These are phyloP conservation scores for Aspergillus fumigatus DNA, from an alignment of 2,329 filamentous ascomycete species.

Conservation along the genomic window DNA sequence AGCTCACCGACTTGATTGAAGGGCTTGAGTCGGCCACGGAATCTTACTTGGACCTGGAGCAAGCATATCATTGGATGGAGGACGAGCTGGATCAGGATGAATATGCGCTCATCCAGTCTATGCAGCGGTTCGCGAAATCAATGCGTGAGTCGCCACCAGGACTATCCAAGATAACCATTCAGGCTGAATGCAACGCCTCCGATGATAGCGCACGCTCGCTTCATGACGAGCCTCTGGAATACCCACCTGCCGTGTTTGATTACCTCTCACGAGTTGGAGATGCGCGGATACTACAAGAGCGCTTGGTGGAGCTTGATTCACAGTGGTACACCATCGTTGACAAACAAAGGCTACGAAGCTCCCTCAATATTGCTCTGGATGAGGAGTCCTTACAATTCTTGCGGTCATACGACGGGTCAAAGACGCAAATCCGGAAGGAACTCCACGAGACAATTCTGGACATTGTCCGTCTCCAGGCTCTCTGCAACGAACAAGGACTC, in stretches of 20 bases:
- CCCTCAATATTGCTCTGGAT: conserved; percentile 14
- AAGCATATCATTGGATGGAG: conserved; percentile 21
- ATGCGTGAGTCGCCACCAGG: neutral
- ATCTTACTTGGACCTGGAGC: conserved; percentile 22
- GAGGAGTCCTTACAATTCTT: conserved; percentile 21
- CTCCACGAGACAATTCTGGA: conserved; percentile 16
- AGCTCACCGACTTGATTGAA: conserved; percentile 11
- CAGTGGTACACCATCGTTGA: conserved; percentile 15
- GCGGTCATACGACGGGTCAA: conserved; percentile 17
- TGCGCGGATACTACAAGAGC: conserved; percentile 20
- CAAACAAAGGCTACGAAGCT: conserved; percentile 8
- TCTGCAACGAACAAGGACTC: conserved; percentile 17
- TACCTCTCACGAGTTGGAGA: conserved; percentile 21
- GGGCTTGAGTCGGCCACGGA: conserved; percentile 16
- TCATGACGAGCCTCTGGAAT: neutral
- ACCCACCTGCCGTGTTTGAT: conserved; percentile 10
- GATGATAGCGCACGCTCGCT: conserved; percentile 1
- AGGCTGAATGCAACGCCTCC: neutral
- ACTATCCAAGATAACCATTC: neutral
- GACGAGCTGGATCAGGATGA: conserved; percentile 25
- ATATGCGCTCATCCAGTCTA: conserved; percentile 17
- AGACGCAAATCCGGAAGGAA: conserved; percentile 16
- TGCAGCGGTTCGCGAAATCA: conserved; percentile 11
- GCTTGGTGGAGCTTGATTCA: conserved; percentile 15
- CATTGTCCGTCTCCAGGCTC: conserved; percentile 11